These are phyloP conservation scores for Theileria luwenshuni DNA, from an alignment of 169 alveolate genomes.

Conservation along the genomic window DNA sequence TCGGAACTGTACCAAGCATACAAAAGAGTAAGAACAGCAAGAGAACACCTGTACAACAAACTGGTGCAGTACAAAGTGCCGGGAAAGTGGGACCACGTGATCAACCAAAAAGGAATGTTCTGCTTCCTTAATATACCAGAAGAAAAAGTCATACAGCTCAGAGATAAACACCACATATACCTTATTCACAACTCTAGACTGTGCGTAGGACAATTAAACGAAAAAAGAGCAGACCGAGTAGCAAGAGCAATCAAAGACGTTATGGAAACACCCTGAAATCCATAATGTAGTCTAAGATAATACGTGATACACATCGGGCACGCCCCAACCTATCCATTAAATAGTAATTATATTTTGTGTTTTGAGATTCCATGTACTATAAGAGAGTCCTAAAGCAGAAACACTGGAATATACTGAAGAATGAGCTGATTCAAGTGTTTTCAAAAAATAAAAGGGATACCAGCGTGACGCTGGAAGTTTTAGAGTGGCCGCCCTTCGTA, in stretches of 20 bases:
- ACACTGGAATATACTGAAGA: conserved; percentile 61
- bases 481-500: conserved; percentile 59
- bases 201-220: conserved; percentile 52
- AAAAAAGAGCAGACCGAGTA: conserved; percentile 38
- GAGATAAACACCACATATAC: conserved; percentile 51
- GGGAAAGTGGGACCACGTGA: conserved; percentile 60
- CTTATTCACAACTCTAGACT: conserved; percentile 48
- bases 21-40: conserved; percentile 16
- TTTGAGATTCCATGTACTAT: conserved; percentile 36
- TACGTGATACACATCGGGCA: conserved; percentile 5
- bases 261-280: neutral
- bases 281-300: neutral
- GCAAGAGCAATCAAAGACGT: conserved; percentile 56
- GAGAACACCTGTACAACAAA: conserved; percentile 24
- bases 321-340: neutral
- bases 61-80: conserved; percentile 46
- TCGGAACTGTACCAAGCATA: conserved; percentile 36
- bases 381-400: conserved; percentile 37
- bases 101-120: conserved; percentile 66
- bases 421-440: conserved; percentile 47
- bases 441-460: conserved; percentile 39
- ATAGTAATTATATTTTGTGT: neutral
- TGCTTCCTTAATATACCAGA: conserved; percentile 53
- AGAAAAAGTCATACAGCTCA: conserved; percentile 32
- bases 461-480: conserved; percentile 49